Percentiles rank a stretch among this genome's conserved stretches.
Evolutionary conservation across 2,329 filamentous ascomycete genomes (phyloP).

Genomic region (Pseudocercospora cruenta): DNA sequence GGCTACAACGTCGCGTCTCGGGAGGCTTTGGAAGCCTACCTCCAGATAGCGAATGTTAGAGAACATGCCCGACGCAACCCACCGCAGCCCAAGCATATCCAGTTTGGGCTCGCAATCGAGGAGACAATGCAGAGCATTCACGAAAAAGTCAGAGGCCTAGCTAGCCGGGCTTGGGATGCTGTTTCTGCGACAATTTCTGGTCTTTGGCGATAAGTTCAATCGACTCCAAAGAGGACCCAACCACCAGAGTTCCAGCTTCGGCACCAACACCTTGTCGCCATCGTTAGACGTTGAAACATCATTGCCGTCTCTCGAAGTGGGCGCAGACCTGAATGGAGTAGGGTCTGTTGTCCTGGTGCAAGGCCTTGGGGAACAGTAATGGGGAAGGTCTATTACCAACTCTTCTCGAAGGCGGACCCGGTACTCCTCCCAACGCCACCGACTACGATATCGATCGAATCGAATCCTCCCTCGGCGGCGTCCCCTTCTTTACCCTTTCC

Average conservation of each 20-base stretch:
- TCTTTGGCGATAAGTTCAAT: neutral
- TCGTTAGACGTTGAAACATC: neutral
- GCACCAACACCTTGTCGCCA: neutral
- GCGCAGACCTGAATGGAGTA: conserved; percentile 6
- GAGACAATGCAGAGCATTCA: neutral
- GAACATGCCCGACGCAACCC: neutral
- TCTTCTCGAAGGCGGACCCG: neutral
- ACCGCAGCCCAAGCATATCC: neutral
- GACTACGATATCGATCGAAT: conserved; percentile 6
- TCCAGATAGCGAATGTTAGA: no score
- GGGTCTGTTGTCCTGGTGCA: conserved; percentile 1
- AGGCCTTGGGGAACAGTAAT: neutral
- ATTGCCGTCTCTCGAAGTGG: neutral
- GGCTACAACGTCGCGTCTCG: neutral
- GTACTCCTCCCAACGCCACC: neutral
- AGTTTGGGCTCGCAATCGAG: conserved; percentile 1
- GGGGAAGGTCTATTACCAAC: neutral
- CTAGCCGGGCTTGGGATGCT: neutral
- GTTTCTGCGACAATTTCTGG: neutral
- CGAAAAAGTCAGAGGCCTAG: neutral
- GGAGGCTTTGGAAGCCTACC: no score
- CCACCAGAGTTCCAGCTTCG: neutral
- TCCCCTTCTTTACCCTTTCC: neutral
- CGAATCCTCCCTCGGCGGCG: neutral
- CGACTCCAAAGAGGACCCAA: neutral